Percentiles rank a stretch among this genome's conserved stretches.
Evolutionary conservation across 352 stramenopile genomes (phyloP).

Genomic region (Pythium plurisporium): DNA sequence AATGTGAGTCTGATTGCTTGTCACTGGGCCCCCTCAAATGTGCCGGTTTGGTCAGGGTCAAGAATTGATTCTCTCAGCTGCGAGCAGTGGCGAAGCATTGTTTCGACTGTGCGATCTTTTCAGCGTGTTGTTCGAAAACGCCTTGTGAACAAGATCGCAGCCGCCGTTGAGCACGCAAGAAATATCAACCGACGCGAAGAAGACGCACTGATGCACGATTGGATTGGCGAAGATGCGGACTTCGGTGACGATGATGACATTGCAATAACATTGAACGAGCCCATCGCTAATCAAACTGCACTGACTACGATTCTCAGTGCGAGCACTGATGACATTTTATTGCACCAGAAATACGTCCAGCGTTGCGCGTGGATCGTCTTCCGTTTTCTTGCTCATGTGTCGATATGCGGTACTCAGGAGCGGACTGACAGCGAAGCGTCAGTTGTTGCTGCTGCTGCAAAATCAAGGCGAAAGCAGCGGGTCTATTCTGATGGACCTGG

Average conservation of each 20-base stretch:
- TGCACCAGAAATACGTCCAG: slow-evolving; percentile 66
- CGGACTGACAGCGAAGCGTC: slow-evolving; percentile 68
- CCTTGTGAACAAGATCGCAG: background rate
- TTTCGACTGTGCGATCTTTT: slow-evolving; percentile 29
- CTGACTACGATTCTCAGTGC: slow-evolving; percentile 40
- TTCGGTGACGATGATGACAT: slow-evolving; percentile 22
- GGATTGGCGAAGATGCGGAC: slow-evolving; percentile 25
- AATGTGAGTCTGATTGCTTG: slow-evolving; percentile 57
- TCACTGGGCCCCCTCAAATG: slow-evolving; percentile 53
- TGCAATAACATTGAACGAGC: too few relatives aligned
- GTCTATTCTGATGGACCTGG: slow-evolving; percentile 35
- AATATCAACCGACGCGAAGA: slow-evolving; percentile 33
- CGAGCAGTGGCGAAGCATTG: slow-evolving; percentile 28
- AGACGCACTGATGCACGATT: slow-evolving; percentile 18
- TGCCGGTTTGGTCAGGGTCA: slow-evolving; percentile 52
- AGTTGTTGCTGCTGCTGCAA: slow-evolving; percentile 58
- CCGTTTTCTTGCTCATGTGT: slow-evolving; percentile 65
- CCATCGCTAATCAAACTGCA: background rate
- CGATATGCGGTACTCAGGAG: slow-evolving; percentile 66
- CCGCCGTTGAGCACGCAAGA: slow-evolving; percentile 28
- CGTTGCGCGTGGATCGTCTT: slow-evolving; percentile 81
- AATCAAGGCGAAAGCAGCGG: slow-evolving; percentile 65
- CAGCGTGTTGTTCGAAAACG: slow-evolving; percentile 3
- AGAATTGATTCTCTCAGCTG: slow-evolving; percentile 29
- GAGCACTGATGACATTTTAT: slow-evolving; percentile 62